Evolutionary conservation across 2,329 filamentous ascomycete genomes (phyloP).

Genomic region (Nemania sp.): DNA sequence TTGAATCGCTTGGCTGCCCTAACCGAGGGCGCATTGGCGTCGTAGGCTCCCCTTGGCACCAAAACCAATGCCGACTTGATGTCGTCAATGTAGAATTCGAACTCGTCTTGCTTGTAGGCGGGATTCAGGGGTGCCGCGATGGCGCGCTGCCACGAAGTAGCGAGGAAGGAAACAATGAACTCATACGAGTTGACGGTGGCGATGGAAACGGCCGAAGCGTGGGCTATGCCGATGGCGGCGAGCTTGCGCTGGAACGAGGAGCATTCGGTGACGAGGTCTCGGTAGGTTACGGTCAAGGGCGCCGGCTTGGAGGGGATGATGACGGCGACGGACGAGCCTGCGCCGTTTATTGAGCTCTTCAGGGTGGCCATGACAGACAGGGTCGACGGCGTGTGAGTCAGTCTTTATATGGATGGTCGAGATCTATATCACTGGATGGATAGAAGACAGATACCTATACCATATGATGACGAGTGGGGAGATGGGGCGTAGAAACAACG

Average conservation of each 20-base stretch:
- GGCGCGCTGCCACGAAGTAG: constrained; percentile 80
- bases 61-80: constrained; percentile 78
- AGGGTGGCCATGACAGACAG: constrained; percentile 47
- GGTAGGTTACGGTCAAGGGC: constrained; percentile 71
- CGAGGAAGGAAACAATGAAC: constrained; percentile 85
- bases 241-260: constrained; percentile 76
- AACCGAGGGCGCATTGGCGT: constrained; percentile 70
- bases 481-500: background rate
- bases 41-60: constrained; percentile 72
- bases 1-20: constrained; percentile 78
- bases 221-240: constrained; percentile 72
- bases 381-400: background rate
- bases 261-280: constrained; percentile 68
- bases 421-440: background rate
- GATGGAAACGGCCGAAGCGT: constrained; percentile 76
- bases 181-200: constrained; percentile 84
- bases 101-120: constrained; percentile 86
- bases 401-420: background rate
- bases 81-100: constrained; percentile 91
- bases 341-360: constrained; percentile 55
- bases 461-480: background rate
- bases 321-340: constrained; percentile 59
- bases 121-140: constrained; percentile 88
- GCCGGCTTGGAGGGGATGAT: constrained; percentile 71
- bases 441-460: too few species aligned